phyloP scores from a whole-genome alignment of 352 stramenopile genomes.

The Globisporangium okanoganense region DNA sequence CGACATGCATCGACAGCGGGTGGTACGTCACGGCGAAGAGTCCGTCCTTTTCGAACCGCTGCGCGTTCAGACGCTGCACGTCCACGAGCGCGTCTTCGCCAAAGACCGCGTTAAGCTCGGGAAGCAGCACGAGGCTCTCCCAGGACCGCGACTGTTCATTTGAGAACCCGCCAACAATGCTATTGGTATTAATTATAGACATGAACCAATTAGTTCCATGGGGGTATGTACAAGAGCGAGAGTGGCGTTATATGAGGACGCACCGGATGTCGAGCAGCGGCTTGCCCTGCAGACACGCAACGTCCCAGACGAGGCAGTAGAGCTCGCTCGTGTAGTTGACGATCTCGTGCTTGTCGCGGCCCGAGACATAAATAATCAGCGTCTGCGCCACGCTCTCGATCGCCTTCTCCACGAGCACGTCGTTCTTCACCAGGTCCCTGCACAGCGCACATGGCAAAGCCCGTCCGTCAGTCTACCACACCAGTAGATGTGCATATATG shows the following conservation, averaged over 20 bases:
- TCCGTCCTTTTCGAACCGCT: constrained; percentile 53
- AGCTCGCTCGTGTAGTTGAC: constrained; percentile 80
- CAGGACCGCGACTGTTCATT: constrained; percentile 30
- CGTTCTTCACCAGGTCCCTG: constrained; percentile 57
- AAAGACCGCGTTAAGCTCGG: constrained; percentile 68
- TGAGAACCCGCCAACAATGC: constrained; percentile 37
- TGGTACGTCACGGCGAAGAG: constrained; percentile 64
- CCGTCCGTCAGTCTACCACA: background rate
- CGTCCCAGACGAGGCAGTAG: constrained; percentile 70
- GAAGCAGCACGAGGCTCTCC: constrained; percentile 56
- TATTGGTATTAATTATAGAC: no score
- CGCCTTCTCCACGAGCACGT: constrained; percentile 72
- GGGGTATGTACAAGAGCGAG: no score
- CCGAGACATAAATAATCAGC: constrained; percentile 65
- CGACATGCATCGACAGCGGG: constrained; percentile 47
- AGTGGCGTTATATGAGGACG: background rate
- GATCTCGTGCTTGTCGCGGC: constrained; percentile 46
- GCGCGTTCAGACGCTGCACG: constrained; percentile 59
- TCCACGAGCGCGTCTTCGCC: constrained; percentile 54
- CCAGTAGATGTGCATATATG: background rate
- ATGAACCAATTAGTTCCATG: no score
- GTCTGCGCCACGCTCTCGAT: constrained; percentile 38
- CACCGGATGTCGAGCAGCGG: constrained; percentile 61
- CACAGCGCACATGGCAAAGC: background rate
- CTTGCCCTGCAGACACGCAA: constrained; percentile 49